phyloP scores from a whole-genome alignment of 495 filamentous ascomycete species.

The Podospora pseudoanserina region DNA sequence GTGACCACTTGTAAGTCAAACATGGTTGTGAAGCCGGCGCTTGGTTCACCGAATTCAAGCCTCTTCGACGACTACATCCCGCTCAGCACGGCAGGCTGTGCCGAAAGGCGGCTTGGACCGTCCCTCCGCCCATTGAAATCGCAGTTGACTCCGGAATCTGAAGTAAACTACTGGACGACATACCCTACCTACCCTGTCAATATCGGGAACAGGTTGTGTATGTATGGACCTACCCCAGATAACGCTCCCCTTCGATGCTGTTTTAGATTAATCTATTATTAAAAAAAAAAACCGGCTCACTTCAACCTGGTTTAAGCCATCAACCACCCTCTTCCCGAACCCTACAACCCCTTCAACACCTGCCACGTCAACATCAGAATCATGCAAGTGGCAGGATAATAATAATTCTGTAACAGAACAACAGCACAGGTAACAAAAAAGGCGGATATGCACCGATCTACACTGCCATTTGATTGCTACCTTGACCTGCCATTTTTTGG shows the following conservation, averaged over 20 bases:
- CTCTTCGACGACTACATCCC: no score
- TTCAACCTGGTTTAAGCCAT: no score
- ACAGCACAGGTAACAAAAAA: neutral
- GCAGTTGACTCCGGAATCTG: neutral
- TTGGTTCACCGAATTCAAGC: neutral
- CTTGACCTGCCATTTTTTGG: neutral
- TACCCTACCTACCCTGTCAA: neutral
- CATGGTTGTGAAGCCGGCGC: no score
- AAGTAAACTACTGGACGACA: neutral
- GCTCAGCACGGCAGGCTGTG: neutral
- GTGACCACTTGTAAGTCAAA: neutral
- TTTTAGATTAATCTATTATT: no score
- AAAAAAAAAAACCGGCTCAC: no score
- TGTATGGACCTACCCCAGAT: neutral
- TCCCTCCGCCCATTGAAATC: neutral
- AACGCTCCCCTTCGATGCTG: neutral
- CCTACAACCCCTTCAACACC: neutral
- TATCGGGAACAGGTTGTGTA: neutral
- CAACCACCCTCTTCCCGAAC: neutral
- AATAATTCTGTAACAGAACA: neutral
- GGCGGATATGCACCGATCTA: constrained; percentile 2
- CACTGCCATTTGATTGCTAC: neutral
- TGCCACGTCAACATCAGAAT: neutral
- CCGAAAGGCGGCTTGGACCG: neutral
- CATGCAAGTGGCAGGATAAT: neutral